phyloP scores from a whole-genome alignment of 1,284 basidiomycete genomes.

The Rhodotorula sp. region DNA sequence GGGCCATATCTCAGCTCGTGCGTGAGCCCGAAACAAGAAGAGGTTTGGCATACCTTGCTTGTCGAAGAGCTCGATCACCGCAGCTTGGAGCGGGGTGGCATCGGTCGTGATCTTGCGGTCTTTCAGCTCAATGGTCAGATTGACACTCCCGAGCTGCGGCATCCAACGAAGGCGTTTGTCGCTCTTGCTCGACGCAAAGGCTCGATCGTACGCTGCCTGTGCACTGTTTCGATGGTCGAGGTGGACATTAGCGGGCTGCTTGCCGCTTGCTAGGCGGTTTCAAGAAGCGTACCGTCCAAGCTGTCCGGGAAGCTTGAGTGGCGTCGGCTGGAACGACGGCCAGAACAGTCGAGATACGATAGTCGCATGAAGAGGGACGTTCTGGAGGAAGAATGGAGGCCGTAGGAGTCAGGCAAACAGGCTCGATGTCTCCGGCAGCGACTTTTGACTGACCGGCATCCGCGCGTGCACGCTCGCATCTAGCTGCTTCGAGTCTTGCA shows the following conservation, averaged over 20 bases:
- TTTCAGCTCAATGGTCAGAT: conserved; percentile 71
- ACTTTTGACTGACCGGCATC: not conserved
- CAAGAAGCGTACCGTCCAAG: conserved; percentile 62
- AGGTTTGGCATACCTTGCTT: conserved; percentile 57
- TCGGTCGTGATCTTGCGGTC: conserved; percentile 74
- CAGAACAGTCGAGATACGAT: conserved; percentile 91
- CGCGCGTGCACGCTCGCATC: conserved; percentile 74
- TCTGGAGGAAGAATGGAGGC: not conserved
- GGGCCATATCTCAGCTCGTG: not conserved
- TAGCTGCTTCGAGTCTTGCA: conserved; percentile 85
- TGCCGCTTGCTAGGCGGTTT: not conserved
- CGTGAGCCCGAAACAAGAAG: too few relatives aligned
- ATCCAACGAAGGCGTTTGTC: conserved; percentile 85
- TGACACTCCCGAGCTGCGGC: conserved; percentile 76
- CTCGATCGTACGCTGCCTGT: conserved; percentile 69
- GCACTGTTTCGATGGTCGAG: conserved; percentile 54
- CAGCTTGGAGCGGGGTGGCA: conserved; percentile 81
- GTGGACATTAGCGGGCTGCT: too few relatives aligned
- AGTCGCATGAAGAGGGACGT: conserved; percentile 71
- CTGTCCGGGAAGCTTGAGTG: conserved; percentile 75
- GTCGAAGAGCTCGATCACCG: conserved; percentile 81
- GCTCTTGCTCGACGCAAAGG: conserved; percentile 77
- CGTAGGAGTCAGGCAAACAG: not conserved
- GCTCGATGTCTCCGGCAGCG: not conserved
- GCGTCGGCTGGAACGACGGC: conserved; percentile 73